Conservation (phyloP, 352 stramenopile genomes). For the Phytophthora kernoviae region DNA sequence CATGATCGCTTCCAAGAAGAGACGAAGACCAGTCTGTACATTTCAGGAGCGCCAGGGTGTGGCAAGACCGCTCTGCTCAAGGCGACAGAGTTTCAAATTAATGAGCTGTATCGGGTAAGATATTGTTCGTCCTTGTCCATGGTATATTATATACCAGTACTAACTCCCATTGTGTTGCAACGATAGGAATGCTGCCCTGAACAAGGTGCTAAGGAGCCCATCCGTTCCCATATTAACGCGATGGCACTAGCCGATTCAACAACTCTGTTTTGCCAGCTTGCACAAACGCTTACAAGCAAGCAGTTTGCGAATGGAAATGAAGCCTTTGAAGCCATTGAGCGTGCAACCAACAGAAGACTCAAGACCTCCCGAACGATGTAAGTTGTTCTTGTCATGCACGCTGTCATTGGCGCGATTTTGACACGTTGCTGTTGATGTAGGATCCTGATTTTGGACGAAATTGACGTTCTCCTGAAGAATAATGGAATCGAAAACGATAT, state of each 20-base stretch:
- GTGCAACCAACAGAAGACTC: constrained; percentile 39
- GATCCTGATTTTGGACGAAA: constrained; percentile 84
- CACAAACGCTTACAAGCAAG: constrained; percentile 54
- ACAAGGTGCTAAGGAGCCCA: constrained; percentile 36
- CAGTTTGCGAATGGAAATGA: constrained; percentile 44
- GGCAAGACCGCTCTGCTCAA: constrained; percentile 81
- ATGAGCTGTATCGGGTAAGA: constrained; percentile 55
- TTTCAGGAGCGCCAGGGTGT: constrained; percentile 77
- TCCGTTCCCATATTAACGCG: constrained; percentile 73
- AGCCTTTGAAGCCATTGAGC: constrained; percentile 75
- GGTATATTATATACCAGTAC: too few species aligned
- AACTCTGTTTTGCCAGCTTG: constrained; percentile 62
- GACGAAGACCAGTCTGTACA: constrained; percentile 70
- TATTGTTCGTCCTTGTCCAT: background rate
- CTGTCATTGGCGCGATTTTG: background rate
- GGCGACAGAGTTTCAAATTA: constrained; percentile 51
- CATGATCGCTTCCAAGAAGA: constrained; percentile 53
- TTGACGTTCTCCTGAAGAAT: constrained; percentile 73
- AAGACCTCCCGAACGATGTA: constrained; percentile 67
- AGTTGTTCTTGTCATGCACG: constrained; percentile 1
- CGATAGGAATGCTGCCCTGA: constrained; percentile 37
- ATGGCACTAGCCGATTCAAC: constrained; percentile 62
- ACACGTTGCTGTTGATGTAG: constrained; percentile 17
- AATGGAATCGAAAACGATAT: constrained; percentile 73
- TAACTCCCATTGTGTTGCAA: constrained; percentile 5